These are phyloP conservation scores for Penicillium maclennaniae DNA, from an alignment of 495 filamentous ascomycete species.

Conservation along the genomic window DNA sequence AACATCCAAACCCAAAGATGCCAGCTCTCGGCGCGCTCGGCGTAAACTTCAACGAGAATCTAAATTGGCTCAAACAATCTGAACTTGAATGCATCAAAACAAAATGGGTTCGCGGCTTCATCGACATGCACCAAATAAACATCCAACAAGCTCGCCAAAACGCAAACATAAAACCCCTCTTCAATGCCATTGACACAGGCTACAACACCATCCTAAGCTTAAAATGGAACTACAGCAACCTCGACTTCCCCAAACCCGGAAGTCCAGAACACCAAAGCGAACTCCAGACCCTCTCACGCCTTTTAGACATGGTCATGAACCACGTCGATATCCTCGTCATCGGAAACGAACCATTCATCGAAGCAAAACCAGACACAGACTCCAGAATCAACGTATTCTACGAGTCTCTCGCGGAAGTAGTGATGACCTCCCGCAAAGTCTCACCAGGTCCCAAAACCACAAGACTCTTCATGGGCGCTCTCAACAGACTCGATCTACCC, in stretches of 20 bases:
- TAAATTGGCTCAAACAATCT: constrained; percentile 5
- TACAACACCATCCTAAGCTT: constrained; percentile 8
- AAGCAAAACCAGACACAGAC: constrained; percentile 1
- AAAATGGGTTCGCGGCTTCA: constrained; percentile 15
- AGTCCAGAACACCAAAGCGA: not conserved
- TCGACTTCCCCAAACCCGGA: constrained; percentile 1
- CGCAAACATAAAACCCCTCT: constrained; percentile 9
- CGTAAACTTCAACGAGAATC: constrained; percentile 14
- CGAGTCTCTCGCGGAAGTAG: constrained; percentile 1
- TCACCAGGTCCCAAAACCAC: not conserved
- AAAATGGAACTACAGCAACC: constrained; percentile 10
- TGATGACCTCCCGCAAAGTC: constrained; percentile 2
- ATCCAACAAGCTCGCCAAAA: not conserved
- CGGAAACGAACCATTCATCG: constrained; percentile 16
- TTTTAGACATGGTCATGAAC: constrained; percentile 6
- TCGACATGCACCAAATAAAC: constrained; percentile 17
- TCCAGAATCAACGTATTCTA: constrained; percentile 7
- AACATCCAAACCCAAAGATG: no score
- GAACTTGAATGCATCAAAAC: constrained; percentile 5
- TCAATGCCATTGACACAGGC: constrained; percentile 5
- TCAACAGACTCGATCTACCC: constrained; percentile 12
- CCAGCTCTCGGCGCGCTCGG: constrained; percentile 3
- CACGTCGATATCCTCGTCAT: constrained; percentile 14
- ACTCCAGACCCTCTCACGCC: not conserved
- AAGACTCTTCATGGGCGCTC: constrained; percentile 11